Percentiles rank a stretch among this genome's conserved stretches.
These are phyloP conservation scores for Zelopaecilomyces penicillatus DNA, from an alignment of 2,329 filamentous ascomycete species.

Conservation along the genomic window DNA sequence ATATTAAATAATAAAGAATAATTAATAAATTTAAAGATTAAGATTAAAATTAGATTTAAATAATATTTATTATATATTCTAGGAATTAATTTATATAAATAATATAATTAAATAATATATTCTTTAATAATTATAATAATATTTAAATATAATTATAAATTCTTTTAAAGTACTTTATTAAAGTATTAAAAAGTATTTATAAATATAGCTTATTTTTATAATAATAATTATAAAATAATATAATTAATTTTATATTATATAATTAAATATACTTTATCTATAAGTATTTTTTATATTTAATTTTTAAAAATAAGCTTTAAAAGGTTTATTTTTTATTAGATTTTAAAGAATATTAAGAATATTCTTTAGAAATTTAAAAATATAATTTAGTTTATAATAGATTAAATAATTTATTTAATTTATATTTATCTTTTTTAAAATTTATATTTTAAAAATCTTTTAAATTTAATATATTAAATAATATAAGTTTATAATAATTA, in stretches of 20 bases:
- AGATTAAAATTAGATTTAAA: too few relatives aligned
- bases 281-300: not conserved
- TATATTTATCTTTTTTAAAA: too few relatives aligned
- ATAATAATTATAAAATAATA: not conserved
- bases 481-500: too few relatives aligned
- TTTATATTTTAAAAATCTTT: not conserved
- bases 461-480: not conserved
- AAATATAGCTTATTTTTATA: not conserved
- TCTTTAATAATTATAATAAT: not conserved
- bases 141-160: not conserved
- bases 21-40: too few relatives aligned
- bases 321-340: too few relatives aligned
- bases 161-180: not conserved
- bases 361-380: too few relatives aligned
- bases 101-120: not conserved
- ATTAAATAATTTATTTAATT: too few relatives aligned
- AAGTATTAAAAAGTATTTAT: not conserved
- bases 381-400: too few relatives aligned
- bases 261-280: not conserved
- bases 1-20: too few relatives aligned
- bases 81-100: not conserved
- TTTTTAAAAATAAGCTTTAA: too few relatives aligned
- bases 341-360: too few relatives aligned
- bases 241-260: not conserved
- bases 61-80: not conserved